phyloP scores from a whole-genome alignment of 1,284 basidiomycete genomes.

The Megacollybia platyphylla region DNA sequence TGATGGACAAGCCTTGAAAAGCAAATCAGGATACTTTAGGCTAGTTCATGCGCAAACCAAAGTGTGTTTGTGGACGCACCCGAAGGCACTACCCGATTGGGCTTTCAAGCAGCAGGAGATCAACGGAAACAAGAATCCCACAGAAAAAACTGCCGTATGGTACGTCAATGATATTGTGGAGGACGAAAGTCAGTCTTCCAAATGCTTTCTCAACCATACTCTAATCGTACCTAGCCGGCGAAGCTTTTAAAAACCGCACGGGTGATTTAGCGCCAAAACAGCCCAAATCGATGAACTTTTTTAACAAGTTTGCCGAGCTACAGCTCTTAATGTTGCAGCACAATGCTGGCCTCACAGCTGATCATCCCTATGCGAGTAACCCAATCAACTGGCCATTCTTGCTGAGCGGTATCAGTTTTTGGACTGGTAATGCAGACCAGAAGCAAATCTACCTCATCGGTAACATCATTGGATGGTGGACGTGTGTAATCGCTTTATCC shows the following conservation, averaged over 20 bases:
- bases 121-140: slow-evolving; percentile 91
- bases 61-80: slow-evolving; percentile 91
- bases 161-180: slow-evolving; percentile 74
- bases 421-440: slow-evolving; percentile 78
- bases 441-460: slow-evolving; percentile 97
- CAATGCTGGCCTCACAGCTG: slow-evolving; percentile 90
- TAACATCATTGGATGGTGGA: slow-evolving; percentile 94
- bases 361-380: slow-evolving; percentile 89
- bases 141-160: slow-evolving; percentile 82
- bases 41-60: slow-evolving; percentile 83
- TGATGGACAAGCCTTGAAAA: slow-evolving; percentile 77
- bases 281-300: slow-evolving; percentile 79
- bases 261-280: slow-evolving; percentile 38
- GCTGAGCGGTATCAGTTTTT: slow-evolving; percentile 92
- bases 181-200: slow-evolving; percentile 45
- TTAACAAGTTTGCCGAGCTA: slow-evolving; percentile 90
- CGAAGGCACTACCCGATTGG: slow-evolving; percentile 85
- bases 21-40: slow-evolving; percentile 84
- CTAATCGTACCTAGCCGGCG: slow-evolving; percentile 27
- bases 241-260: slow-evolving; percentile 43
- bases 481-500: slow-evolving; percentile 73
- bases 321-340: slow-evolving; percentile 96
- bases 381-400: slow-evolving; percentile 99
- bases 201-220: background rate
- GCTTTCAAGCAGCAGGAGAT: slow-evolving; percentile 95